Percentiles rank a stretch among this genome's conserved stretches.
Conservation (phyloP, 1,139 yeast genomes). For the Geotrichum restrictum region DNA sequence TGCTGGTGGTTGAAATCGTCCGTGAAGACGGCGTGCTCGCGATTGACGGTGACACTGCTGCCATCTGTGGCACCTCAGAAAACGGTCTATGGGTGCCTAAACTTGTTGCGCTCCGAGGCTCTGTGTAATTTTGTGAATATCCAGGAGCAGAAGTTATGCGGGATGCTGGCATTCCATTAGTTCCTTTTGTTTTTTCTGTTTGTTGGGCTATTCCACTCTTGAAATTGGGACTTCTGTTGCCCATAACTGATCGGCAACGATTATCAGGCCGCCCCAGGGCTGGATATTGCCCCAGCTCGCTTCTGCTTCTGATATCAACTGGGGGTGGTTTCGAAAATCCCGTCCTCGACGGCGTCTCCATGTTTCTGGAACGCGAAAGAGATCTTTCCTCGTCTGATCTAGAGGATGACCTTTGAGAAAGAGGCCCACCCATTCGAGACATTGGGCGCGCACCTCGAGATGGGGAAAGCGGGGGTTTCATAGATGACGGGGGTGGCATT, state of each 20-base stretch:
- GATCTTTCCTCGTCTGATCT: neutral
- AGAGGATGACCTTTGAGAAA: too few species aligned
- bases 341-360: neutral
- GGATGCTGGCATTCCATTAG: neutral
- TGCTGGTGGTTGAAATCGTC: conserved; percentile 14
- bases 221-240: neutral
- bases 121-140: neutral
- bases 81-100: neutral
- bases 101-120: neutral
- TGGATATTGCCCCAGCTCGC: conserved; percentile 15
- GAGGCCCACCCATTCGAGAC: conserved; percentile 10
- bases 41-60: neutral
- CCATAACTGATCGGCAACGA: neutral
- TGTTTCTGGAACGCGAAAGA: neutral
- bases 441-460: conserved; percentile 42
- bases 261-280: neutral
- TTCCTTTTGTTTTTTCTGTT: neutral
- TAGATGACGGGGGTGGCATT: neutral
- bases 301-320: conserved; percentile 1
- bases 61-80: neutral
- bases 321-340: neutral
- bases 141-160: neutral
- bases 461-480: neutral
- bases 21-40: conserved; percentile 8
- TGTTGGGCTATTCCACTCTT: neutral